Evolutionary conservation across 2,329 filamentous ascomycete species (phyloP).

Genomic region (Apiospora aurea): DNA sequence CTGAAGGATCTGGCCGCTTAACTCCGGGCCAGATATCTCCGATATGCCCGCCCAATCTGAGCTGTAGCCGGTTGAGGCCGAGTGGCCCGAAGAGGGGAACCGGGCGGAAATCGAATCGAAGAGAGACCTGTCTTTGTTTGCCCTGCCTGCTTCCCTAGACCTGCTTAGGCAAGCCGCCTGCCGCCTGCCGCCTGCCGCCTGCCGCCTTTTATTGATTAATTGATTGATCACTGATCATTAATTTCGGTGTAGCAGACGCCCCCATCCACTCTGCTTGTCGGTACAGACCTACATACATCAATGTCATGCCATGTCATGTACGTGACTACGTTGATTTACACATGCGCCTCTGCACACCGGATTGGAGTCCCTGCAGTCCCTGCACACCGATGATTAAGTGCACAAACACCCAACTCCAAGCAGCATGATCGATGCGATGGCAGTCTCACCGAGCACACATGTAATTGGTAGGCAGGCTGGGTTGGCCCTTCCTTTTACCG

Average conservation of each 20-base stretch:
- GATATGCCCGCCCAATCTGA: slow-evolving; percentile 12
- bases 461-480: too few species aligned
- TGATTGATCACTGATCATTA: background rate
- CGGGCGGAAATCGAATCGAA: slow-evolving; percentile 6
- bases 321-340: background rate
- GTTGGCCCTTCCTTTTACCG: too few species aligned
- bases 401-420: slow-evolving; percentile 1
- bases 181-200: background rate
- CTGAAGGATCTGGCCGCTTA: background rate
- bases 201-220: background rate
- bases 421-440: background rate
- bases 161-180: background rate
- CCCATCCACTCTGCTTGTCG: background rate
- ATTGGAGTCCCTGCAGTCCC: slow-evolving; percentile 7
- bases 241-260: background rate
- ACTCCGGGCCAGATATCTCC: background rate
- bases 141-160: background rate
- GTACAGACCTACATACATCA: background rate
- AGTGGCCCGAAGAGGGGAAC: slow-evolving; percentile 18
- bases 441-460: background rate
- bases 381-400: slow-evolving; percentile 3
- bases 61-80: slow-evolving; percentile 6
- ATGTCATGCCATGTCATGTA: background rate
- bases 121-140: background rate
- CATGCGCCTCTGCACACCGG: slow-evolving; percentile 15